A percentile compares a stretch with the other conserved stretches of the same genome.
phyloP scores from a whole-genome alignment of 1,284 basidiomycete species.

The Neotropicomus parvogracilis region DNA sequence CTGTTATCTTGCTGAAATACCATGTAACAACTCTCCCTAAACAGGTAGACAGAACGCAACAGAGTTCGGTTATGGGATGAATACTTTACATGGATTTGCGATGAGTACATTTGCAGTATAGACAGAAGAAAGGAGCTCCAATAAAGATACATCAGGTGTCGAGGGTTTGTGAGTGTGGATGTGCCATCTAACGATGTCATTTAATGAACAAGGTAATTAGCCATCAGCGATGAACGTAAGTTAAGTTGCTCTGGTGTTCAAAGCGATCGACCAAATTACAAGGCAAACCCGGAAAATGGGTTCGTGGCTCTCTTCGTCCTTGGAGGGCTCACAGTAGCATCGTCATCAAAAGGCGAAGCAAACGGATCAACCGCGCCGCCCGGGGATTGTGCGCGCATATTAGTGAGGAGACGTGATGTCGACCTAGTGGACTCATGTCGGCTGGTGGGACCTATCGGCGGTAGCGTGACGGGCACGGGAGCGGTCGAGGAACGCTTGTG shows the following conservation, averaged over 20 bases:
- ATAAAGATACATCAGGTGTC: constrained; percentile 27
- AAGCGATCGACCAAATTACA: constrained; percentile 14
- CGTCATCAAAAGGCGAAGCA: constrained; percentile 75
- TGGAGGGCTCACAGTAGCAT: constrained; percentile 36
- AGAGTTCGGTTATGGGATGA: background rate
- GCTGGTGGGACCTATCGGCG: constrained; percentile 21
- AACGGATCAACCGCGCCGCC: constrained; percentile 51
- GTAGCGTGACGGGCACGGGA: constrained; percentile 23
- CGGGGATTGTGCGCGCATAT: constrained; percentile 42
- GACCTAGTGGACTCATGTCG: constrained; percentile 36
- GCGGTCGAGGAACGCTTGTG: constrained; percentile 34
- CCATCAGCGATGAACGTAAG: constrained; percentile 17
- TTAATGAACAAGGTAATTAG: constrained; percentile 11
- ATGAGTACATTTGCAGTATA: constrained; percentile 7
- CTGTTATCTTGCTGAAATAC: too few species aligned
- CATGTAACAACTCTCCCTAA: too few species aligned
- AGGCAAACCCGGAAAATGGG: constrained; percentile 30
- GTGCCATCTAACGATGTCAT: constrained; percentile 11
- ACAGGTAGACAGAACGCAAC: too few species aligned
- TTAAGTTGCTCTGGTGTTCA: background rate
- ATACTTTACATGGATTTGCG: constrained; percentile 1
- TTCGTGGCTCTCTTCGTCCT: constrained; percentile 27
- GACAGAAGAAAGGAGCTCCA: constrained; percentile 4
- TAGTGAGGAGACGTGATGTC: constrained; percentile 46
- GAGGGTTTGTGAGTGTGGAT: constrained; percentile 4